phyloP scores from a whole-genome alignment of 352 stramenopile genomes.

The Phytophthora podocarpi region DNA sequence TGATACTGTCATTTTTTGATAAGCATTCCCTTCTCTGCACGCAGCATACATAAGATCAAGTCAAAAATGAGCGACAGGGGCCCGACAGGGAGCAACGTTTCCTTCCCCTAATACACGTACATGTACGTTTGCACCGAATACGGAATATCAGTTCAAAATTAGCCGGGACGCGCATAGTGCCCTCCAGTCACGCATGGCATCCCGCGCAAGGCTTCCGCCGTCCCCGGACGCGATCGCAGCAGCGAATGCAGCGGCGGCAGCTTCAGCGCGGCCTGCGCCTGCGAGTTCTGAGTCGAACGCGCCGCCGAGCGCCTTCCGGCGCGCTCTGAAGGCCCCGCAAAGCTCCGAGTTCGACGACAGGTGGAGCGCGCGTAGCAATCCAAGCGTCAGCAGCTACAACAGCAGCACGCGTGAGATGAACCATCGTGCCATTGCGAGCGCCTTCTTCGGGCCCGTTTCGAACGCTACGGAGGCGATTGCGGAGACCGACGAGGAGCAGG shows the following conservation, averaged over 20 bases:
- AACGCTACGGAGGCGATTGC: constrained; percentile 31
- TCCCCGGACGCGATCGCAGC: constrained; percentile 32
- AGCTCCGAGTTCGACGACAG: constrained; percentile 24
- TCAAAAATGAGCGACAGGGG: constrained; percentile 12
- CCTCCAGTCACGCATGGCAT: constrained; percentile 1
- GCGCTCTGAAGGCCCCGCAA: constrained; percentile 11
- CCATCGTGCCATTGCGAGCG: constrained; percentile 35
- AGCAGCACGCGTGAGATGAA: constrained; percentile 49
- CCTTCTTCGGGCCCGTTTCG: constrained; percentile 48
- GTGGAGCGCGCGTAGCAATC: constrained; percentile 50
- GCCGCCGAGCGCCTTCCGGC: not conserved
- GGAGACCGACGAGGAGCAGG: constrained; percentile 25
- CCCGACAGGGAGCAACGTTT: constrained; percentile 13
- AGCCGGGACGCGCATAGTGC: not conserved
- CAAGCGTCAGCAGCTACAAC: constrained; percentile 59
- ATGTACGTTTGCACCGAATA: constrained; percentile 17
- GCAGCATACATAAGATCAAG: not conserved
- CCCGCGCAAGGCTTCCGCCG: constrained; percentile 1
- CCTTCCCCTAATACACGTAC: constrained; percentile 3
- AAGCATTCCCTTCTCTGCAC: not conserved
- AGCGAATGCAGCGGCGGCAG: constrained; percentile 28
- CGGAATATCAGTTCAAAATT: constrained; percentile 19
- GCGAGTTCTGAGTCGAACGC: constrained; percentile 4
- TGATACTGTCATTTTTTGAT: constrained; percentile 3
- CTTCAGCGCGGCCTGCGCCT: constrained; percentile 12